Conservation (phyloP, 1,284 basidiomycete species). For the Tilletiaria anomala region DNA sequence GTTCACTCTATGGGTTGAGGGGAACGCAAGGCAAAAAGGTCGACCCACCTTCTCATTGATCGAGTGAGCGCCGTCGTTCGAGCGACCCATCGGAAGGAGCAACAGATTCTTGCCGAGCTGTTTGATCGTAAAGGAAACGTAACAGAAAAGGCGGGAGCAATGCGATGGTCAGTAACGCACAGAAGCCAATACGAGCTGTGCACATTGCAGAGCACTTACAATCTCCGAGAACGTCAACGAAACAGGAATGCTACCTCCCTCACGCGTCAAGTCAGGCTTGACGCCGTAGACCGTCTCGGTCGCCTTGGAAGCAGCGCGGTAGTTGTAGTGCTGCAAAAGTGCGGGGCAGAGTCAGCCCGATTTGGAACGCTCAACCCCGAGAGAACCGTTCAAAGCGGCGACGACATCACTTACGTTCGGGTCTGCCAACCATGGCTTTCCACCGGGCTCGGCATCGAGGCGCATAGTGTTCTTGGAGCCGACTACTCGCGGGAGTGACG, state of each 20-base stretch:
- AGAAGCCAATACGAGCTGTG: too few species aligned
- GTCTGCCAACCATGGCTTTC: slow-evolving; percentile 38
- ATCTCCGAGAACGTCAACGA: slow-evolving; percentile 88
- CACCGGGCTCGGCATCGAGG: slow-evolving; percentile 10
- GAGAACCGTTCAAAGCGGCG: too few species aligned
- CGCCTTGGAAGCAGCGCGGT: slow-evolving; percentile 73
- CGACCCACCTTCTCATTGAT: slow-evolving; percentile 73
- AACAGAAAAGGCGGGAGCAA: too few species aligned
- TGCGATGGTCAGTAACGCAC: too few species aligned
- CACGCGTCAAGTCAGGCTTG: slow-evolving; percentile 74
- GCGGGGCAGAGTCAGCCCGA: too few species aligned
- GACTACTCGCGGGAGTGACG: too few species aligned
- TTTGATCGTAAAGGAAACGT: too few species aligned
- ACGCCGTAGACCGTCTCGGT: slow-evolving; percentile 66
- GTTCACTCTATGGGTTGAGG: too few species aligned
- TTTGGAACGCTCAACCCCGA: too few species aligned
- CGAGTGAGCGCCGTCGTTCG: slow-evolving; percentile 69
- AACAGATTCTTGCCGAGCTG: slow-evolving; percentile 37
- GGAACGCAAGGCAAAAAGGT: too few species aligned
- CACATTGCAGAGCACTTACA: too few species aligned
- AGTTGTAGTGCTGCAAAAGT: slow-evolving; percentile 99
- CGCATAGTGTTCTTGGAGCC: background rate
- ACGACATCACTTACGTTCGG: too few species aligned
- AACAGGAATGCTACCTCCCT: slow-evolving; percentile 92
- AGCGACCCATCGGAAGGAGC: slow-evolving; percentile 68